Base-by-base conservation (phyloP, 2,329 filamentous ascomycete species). In the Cladobotryum protrusum region DNA sequence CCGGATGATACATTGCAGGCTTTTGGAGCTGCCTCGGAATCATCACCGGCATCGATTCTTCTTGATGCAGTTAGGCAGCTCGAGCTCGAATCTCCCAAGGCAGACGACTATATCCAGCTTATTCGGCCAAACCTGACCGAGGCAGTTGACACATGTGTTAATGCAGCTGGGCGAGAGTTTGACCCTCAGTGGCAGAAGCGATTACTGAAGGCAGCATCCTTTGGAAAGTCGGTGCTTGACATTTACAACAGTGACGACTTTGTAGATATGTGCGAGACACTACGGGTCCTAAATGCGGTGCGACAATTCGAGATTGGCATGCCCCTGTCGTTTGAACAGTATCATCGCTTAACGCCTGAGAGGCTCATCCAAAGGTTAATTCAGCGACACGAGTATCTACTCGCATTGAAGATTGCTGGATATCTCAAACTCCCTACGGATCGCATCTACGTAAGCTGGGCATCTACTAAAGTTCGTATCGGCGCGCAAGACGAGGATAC, bases 221-320 rank as follows among this genome's bases (percentile, higher is more conserved):
- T 96, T 65, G 93, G 93, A 54, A 99, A 99, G 67, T 97, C 93
- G 0, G 93, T 97, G 0, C 78, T 99, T 3, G 93, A 97, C 61
- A 83, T 97, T 12, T 99, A 97, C 70, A 96, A 93, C 67, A 96
- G 91, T 63, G 93, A 99, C 62, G 92, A 99, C 57, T 99, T 97
- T 68, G 93, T 99, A 48, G 92, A 97, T 55, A 97, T 96, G 85
- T 96, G 90, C 59, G 92, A 99, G 67, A 93, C 86, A 1, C 72
- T 99, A 14, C 85, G 93, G 14, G 91, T 99, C 0, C 76, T 99
- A 43, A 97, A 96, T 60, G 92, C 92, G 6, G 87, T 92, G 12
- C 84, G 93, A 46, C 95, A 87, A 66, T 97, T 93, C 64, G 87
- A 95, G 60, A 80, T 97, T 47, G 93, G 93, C 2, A 73, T 99